Conservation (phyloP, 169 alveolate species). For the Cyclospora cayetanensis region DNA sequence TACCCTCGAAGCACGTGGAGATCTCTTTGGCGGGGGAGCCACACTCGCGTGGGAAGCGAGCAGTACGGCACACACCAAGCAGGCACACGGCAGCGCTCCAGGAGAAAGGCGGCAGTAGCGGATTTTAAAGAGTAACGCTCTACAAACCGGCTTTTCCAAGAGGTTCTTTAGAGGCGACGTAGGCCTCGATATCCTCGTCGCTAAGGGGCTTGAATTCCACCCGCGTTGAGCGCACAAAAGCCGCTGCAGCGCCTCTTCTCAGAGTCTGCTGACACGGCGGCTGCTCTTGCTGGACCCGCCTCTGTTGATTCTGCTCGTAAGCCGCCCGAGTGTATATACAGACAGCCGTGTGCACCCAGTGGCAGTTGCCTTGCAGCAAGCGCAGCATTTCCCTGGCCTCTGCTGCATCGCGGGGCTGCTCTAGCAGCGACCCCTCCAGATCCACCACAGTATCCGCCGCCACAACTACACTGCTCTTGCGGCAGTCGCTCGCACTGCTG, state of each 20-base stretch:
- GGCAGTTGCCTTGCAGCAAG: slow-evolving; percentile 8
- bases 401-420: not conserved
- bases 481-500: slow-evolving; percentile 14
- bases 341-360: slow-evolving; percentile 62
- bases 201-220: slow-evolving; percentile 15
- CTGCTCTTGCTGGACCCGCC: not conserved
- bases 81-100: too few relatives aligned
- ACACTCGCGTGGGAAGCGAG: too few relatives aligned
- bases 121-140: too few relatives aligned
- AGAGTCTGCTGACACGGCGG: too few relatives aligned
- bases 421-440: slow-evolving; percentile 33
- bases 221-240: not conserved
- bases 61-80: too few relatives aligned
- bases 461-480: slow-evolving; percentile 9
- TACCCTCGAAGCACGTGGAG: too few relatives aligned
- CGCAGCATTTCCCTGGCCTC: slow-evolving; percentile 25
- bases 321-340: not conserved
- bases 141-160: slow-evolving; percentile 52
- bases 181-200: slow-evolving; percentile 10
- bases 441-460: slow-evolving; percentile 57
- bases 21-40: too few relatives aligned
- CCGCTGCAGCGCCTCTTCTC: slow-evolving; percentile 10
- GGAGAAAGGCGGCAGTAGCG: too few relatives aligned
- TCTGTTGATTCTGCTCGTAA: not conserved
- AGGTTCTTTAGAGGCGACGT: slow-evolving; percentile 1